phyloP scores from a whole-genome alignment of 768 basidiomycete species.

The Epithele typhae region DNA sequence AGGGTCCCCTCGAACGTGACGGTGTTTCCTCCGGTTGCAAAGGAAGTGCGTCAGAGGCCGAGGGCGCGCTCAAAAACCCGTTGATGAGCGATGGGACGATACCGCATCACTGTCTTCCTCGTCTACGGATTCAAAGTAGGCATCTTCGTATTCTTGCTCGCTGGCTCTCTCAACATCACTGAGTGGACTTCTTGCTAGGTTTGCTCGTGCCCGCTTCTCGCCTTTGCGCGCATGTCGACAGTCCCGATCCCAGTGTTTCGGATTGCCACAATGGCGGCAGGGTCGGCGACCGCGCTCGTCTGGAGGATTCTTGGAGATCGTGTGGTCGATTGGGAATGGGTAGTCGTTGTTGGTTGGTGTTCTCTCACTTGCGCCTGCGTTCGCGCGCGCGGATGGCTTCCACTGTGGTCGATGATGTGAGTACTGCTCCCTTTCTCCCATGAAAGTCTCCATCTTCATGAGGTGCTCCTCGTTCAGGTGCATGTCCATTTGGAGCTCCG shows the following conservation, averaged over 20 bases:
- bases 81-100: not conserved
- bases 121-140: slow-evolving; percentile 15
- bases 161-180: slow-evolving; percentile 15
- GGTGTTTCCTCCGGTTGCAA: not conserved
- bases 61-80: slow-evolving; percentile 19
- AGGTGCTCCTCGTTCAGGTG: slow-evolving; percentile 18
- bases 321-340: slow-evolving; percentile 13
- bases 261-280: slow-evolving; percentile 30
- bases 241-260: slow-evolving; percentile 32
- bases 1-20: not conserved
- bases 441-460: too few relatives aligned
- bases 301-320: slow-evolving; percentile 8
- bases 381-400: too few relatives aligned
- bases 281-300: slow-evolving; percentile 25
- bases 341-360: not conserved
- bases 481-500: slow-evolving; percentile 18
- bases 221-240: slow-evolving; percentile 26
- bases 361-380: too few relatives aligned
- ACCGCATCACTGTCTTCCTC: slow-evolving; percentile 10
- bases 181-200: slow-evolving; percentile 5
- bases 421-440: too few relatives aligned
- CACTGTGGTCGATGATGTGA: too few relatives aligned
- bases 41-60: not conserved
- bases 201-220: slow-evolving; percentile 18
- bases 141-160: slow-evolving; percentile 27